Evolutionary conservation across 441 rosid genomes (phyloP).

Genomic region (Aquilaria agallochum): DNA sequence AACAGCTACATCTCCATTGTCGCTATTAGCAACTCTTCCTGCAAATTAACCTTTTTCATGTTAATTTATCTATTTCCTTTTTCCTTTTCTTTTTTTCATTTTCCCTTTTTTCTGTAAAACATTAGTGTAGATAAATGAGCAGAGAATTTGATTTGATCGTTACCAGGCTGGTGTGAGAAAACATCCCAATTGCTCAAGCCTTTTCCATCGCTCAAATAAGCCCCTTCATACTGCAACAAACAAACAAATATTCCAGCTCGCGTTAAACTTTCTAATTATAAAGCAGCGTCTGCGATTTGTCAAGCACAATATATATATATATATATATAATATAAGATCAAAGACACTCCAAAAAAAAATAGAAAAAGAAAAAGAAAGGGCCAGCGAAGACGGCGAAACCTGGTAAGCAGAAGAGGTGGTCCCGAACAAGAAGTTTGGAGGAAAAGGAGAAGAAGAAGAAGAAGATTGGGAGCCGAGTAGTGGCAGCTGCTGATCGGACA

Average conservation of each 20-base stretch:
- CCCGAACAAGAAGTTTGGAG: constrained; percentile 32
- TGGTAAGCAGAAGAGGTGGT: constrained; percentile 35
- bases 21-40: constrained; percentile 26
- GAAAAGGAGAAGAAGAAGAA: constrained; percentile 5
- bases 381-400: constrained; percentile 9
- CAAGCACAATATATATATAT: not conserved
- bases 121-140: not conserved
- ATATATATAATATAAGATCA: not conserved
- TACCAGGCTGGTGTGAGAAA: constrained; percentile 29
- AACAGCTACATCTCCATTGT: constrained; percentile 38
- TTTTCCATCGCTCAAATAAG: constrained; percentile 40
- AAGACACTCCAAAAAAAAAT: not conserved
- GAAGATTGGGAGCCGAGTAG: too few species aligned
- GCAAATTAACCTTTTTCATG: constrained; percentile 4
- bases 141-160: not conserved
- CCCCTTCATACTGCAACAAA: constrained; percentile 46
- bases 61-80: not conserved
- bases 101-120: too few species aligned
- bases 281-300: not conserved
- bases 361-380: not conserved
- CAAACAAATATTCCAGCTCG: not conserved
- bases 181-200: constrained; percentile 61
- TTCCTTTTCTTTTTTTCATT: too few species aligned
- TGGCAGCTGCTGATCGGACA: too few species aligned
- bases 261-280: too few species aligned